Base-by-base conservation (phyloP, 2,329 filamentous ascomycete species). In the Exophiala sideris region DNA sequence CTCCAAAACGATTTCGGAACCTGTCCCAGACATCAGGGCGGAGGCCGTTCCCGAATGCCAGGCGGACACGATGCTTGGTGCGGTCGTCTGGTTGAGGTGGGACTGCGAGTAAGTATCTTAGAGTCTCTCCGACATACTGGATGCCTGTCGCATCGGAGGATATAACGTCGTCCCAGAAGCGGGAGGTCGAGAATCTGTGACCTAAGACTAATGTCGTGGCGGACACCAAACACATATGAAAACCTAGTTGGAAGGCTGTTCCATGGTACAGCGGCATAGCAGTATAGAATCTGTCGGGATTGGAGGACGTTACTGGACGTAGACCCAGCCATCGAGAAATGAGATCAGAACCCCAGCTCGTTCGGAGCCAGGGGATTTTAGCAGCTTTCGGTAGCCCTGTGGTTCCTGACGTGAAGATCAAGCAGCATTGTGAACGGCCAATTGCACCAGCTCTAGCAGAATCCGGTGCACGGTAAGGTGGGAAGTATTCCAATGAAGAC, bases 321-420 rank as follows among this genome's bases (percentile, higher is more conserved):
- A 88, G 73, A 4, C 74, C 72, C 32, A 89, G 72, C 70, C 85
- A 85, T 3, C 73, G 67, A 0, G 72, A 68, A 1, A 81, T 74
- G 53, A 87, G 82, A 9, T 68, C 70, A 18, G 75, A 76, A 1
- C 78, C 82, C 1, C 79, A 41, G 3, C 34, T 33, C n/a, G 56
- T 56, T 5, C 59, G 54, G 18, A 55, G 48, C 59, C 60, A 64
- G 29, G 62, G 50, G n/a, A 63, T 54, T 18, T 60, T 59, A 2
- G 92, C 91, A 0, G 94, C 92, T 73, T 97, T 97, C 12, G 91
- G 92, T 64, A 82, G 78, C 1, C 88, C 88, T 0, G 94, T 97
- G 0, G 94, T 97, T n/a, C 92, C 92, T 0, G 87, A 92, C 0
- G 94, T 99, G 73, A 96, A 97, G 62, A 96, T 91, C 59, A 95